Percentiles rank a stretch among this genome's conserved stretches.
These are phyloP conservation scores for button mushroom (Agaricus bisporus) DNA, from an alignment of 768 basidiomycete species.

Conservation along the genomic window DNA sequence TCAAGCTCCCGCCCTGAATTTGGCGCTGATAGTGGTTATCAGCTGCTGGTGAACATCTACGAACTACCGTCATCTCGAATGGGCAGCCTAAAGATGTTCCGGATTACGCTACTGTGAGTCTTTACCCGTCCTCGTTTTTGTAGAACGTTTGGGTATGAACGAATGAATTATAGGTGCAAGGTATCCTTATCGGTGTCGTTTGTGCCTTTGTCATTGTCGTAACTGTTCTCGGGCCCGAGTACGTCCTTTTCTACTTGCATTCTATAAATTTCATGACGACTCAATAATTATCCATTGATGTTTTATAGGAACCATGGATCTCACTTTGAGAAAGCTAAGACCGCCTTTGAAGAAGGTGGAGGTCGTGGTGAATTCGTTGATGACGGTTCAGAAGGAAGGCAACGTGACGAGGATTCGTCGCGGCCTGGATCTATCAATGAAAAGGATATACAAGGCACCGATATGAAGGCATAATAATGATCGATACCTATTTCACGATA, in stretches of 20 bases:
- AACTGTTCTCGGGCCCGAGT: conserved; percentile 75
- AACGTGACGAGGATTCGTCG: background rate
- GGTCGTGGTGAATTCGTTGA: conserved; percentile 36
- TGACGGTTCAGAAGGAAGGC: conserved; percentile 11
- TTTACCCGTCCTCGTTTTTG: conserved; percentile 2
- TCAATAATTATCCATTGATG: background rate
- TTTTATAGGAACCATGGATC: conserved; percentile 55
- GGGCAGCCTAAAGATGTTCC: conserved; percentile 39
- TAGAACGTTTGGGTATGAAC: background rate
- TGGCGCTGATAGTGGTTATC: conserved; percentile 13
- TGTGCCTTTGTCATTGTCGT: conserved; percentile 71
- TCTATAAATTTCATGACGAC: background rate
- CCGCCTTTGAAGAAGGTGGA: conserved; percentile 76
- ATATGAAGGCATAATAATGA: background rate
- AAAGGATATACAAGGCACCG: background rate
- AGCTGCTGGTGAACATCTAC: conserved; percentile 59
- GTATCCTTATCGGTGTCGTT: conserved; percentile 82
- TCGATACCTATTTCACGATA: conserved; percentile 1
- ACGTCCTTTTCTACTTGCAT: conserved; percentile 20
- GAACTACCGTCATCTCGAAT: conserved; percentile 40
- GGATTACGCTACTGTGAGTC: conserved; percentile 16
- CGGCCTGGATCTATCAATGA: background rate
- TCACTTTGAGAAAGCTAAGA: conserved; percentile 80
- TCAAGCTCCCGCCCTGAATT: conserved; percentile 3
- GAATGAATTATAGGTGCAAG: conserved; percentile 50